A percentile compares a stretch with the other conserved stretches of the same genome.
Evolutionary conservation across 73 alveolate species (phyloP).

Genomic region (Effrenium voratum): DNA sequence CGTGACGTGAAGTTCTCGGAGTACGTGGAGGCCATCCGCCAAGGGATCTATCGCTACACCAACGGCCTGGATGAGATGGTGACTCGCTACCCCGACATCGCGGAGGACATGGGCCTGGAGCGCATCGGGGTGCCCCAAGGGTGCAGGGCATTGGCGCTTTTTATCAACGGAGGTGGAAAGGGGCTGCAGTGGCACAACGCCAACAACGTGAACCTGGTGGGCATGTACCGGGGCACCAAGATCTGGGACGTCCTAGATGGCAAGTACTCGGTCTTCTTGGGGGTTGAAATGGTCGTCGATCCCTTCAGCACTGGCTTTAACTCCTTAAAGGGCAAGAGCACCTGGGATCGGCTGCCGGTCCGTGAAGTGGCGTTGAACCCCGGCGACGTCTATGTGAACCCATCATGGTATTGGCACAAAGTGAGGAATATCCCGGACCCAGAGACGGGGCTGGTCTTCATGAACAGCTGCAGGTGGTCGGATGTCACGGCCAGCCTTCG

Average conservation of each 20-base stretch:
- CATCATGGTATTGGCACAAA: no score
- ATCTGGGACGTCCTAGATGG: background rate
- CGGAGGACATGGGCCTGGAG: background rate
- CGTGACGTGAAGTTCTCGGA: conserved; percentile 12
- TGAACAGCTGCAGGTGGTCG: no score
- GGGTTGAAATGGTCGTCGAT: no score
- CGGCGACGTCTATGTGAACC: no score
- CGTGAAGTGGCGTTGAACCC: no score
- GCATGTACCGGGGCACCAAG: conserved; percentile 4
- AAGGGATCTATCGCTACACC: background rate
- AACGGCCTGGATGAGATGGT: background rate
- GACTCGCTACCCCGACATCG: background rate
- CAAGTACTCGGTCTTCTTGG: conserved; percentile 3
- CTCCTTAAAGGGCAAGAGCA: no score
- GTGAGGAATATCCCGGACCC: no score
- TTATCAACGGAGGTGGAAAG: background rate
- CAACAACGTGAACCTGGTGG: conserved; percentile 18
- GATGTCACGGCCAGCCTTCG: no score
- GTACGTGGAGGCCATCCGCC: conserved; percentile 4
- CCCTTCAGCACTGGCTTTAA: no score
- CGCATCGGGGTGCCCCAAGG: background rate
- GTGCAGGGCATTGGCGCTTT: background rate
- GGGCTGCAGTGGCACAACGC: conserved; percentile 13
- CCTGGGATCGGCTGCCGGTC: no score
- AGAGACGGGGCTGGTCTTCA: no score